phyloP scores from a whole-genome alignment of 805 yeast genomes.

The Cyberlindnera xishuangbannaensis region DNA sequence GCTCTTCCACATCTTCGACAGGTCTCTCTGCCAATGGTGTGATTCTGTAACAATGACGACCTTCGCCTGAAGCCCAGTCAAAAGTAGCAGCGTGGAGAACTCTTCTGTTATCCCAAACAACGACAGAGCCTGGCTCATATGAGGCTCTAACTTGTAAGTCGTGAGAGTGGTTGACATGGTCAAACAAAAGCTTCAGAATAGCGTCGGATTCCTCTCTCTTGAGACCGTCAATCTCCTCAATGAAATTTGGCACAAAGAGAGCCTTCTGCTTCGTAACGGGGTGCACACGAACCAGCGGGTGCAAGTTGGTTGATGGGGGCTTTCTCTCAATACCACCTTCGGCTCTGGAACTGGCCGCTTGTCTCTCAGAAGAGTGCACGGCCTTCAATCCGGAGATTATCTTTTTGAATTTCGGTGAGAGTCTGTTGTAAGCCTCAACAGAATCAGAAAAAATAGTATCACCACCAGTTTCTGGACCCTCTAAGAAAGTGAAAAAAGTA shows the following conservation, averaged over 20 bases:
- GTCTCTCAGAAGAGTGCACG: slow-evolving; percentile 64
- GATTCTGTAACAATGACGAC: slow-evolving; percentile 69
- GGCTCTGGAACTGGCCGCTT: slow-evolving; percentile 50
- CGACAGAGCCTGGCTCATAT: slow-evolving; percentile 69
- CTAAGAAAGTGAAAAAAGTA: slow-evolving; percentile 61
- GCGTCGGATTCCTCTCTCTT: slow-evolving; percentile 66
- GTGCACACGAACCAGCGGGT: slow-evolving; percentile 67
- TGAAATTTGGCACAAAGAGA: slow-evolving; percentile 54
- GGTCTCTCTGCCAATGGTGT: slow-evolving; percentile 54
- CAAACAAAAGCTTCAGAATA: slow-evolving; percentile 50
- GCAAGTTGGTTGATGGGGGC: slow-evolving; percentile 48
- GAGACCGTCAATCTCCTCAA: slow-evolving; percentile 63
- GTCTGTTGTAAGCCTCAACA: slow-evolving; percentile 62
- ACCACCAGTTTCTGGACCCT: slow-evolving; percentile 62
- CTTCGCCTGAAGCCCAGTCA: slow-evolving; percentile 63
- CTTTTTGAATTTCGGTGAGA: slow-evolving; percentile 59
- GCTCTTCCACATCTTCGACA: neutral
- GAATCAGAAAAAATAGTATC: slow-evolving; percentile 76
- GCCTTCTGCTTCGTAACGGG: slow-evolving; percentile 65
- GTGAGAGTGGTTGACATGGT: slow-evolving; percentile 45
- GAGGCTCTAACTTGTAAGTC: slow-evolving; percentile 65
- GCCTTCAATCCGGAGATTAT: slow-evolving; percentile 58
- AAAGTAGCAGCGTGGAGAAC: slow-evolving; percentile 62
- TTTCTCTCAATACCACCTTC: slow-evolving; percentile 65
- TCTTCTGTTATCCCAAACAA: slow-evolving; percentile 76